Percentiles rank a stretch among this genome's conserved stretches.
Evolutionary conservation across 2,329 filamentous ascomycete genomes (phyloP).

Genomic region (Penicillium sp.): DNA sequence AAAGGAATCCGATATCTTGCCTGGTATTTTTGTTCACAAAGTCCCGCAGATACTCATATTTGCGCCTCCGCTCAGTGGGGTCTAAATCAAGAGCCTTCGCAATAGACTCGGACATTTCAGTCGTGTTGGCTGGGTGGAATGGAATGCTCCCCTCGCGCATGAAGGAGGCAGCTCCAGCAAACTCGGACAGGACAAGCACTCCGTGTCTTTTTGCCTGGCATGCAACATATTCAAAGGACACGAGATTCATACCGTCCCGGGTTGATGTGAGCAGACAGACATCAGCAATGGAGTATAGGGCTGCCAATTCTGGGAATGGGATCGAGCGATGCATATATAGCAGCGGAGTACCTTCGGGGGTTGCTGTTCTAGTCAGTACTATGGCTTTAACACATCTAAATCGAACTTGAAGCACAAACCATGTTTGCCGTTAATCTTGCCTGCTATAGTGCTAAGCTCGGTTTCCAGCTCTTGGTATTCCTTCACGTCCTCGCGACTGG

Average conservation of each 20-base stretch:
- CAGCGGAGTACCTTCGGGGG: conserved; percentile 93
- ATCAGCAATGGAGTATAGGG: conserved; percentile 85
- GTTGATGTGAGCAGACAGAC: conserved; percentile 87
- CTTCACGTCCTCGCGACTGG: conserved; percentile 81
- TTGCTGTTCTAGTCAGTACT: conserved; percentile 55
- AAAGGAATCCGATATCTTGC: conserved; percentile 37
- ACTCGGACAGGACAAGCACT: conserved; percentile 91
- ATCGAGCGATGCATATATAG: conserved; percentile 95
- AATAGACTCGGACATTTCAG: conserved; percentile 85
- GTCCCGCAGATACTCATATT: conserved; percentile 81
- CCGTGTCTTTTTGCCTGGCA: conserved; percentile 85
- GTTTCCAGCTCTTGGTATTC: conserved; percentile 93
- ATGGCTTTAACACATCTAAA: not conserved
- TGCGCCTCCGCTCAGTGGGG: conserved; percentile 74
- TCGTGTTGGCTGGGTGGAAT: conserved; percentile 94
- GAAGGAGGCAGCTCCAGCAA: conserved; percentile 90
- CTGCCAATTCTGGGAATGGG: conserved; percentile 90
- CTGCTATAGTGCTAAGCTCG: conserved; percentile 89
- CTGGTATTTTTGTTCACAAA: conserved; percentile 94
- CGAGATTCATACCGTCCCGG: conserved; percentile 95
- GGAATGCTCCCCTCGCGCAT: conserved; percentile 80
- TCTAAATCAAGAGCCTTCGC: conserved; percentile 87
- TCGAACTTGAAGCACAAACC: conserved; percentile 53
- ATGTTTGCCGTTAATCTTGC: conserved; percentile 91
- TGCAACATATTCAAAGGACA: conserved; percentile 95